Percentiles rank a stretch among this genome's conserved stretches.
phyloP scores from a whole-genome alignment of 345 rosid genomes.

The Crucihimalaya himalaica region DNA sequence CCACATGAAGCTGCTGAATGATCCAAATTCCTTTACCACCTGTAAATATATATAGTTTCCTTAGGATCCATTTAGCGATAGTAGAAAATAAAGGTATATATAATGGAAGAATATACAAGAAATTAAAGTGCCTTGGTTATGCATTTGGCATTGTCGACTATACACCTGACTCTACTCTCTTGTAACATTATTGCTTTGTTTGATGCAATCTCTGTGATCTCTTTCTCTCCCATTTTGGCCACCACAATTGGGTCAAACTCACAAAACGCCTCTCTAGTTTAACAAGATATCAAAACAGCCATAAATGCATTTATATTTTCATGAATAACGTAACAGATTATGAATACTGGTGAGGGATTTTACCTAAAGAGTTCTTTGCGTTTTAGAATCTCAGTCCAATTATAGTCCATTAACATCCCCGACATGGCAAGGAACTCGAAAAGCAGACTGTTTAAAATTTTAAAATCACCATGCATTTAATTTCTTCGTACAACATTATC shows the following conservation, averaged over 20 bases:
- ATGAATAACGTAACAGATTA: neutral
- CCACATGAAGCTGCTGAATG: conserved; percentile 88
- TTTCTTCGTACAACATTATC: neutral
- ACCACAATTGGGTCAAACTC: conserved; percentile 78
- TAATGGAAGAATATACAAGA: neutral
- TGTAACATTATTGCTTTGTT: conserved; percentile 72
- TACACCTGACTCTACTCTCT: conserved; percentile 84
- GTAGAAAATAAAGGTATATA: neutral
- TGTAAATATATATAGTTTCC: conserved; percentile 28
- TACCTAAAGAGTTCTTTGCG: conserved; percentile 74
- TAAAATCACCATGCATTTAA: neutral
- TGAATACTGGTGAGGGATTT: neutral
- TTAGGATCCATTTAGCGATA: neutral
- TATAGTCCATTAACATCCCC: conserved; percentile 96
- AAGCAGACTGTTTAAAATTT: conserved; percentile 57
- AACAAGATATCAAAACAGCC: neutral
- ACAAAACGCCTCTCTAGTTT: conserved; percentile 66
- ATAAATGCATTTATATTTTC: neutral
- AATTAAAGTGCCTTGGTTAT: conserved; percentile 59
- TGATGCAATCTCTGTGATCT: conserved; percentile 69
- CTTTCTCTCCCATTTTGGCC: conserved; percentile 83
- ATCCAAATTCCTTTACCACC: conserved; percentile 77
- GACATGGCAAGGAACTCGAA: conserved; percentile 89
- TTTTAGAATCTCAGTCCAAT: conserved; percentile 94
- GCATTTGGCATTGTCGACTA: conserved; percentile 89